phyloP scores from a whole-genome alignment of 1,139 yeast species.

The Suhomyces terraborum region DNA sequence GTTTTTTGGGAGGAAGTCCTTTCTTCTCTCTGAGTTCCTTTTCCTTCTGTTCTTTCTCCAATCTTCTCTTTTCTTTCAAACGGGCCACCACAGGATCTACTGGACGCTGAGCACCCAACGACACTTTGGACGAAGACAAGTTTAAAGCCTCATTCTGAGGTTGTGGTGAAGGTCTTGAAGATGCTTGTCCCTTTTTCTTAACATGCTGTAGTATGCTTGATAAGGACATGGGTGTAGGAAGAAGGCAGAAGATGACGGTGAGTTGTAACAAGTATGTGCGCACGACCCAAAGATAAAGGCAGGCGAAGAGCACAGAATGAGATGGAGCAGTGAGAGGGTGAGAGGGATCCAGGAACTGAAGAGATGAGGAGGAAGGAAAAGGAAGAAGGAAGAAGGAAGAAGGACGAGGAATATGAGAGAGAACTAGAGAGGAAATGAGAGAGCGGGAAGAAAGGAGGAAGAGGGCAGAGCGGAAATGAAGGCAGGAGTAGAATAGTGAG shows the following conservation, averaged over 20 bases:
- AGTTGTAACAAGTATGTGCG: background rate
- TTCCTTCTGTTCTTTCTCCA: slow-evolving; percentile 53
- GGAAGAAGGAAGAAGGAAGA: no score
- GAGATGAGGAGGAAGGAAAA: no score
- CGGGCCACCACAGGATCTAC: slow-evolving; percentile 60
- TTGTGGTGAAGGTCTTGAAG: slow-evolving; percentile 1
- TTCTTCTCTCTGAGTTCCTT: slow-evolving; percentile 33
- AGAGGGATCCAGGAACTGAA: no score
- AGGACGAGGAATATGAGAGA: background rate
- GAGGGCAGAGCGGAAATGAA: background rate
- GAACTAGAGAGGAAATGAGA: background rate
- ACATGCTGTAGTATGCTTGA: slow-evolving; percentile 34
- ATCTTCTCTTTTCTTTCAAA: slow-evolving; percentile 63
- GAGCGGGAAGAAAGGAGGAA: background rate
- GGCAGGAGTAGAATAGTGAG: background rate
- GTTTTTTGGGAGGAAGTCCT: slow-evolving; percentile 33
- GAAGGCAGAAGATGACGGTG: background rate
- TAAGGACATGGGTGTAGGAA: slow-evolving; percentile 21
- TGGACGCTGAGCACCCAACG: slow-evolving; percentile 6
- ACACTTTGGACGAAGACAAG: background rate
- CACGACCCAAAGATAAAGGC: background rate
- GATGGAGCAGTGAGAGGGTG: background rate
- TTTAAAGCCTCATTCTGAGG: background rate
- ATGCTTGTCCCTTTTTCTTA: slow-evolving; percentile 34
- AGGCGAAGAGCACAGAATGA: background rate